Percentiles rank a stretch among this genome's conserved stretches.
These are phyloP conservation scores for Parastagonospora nodorum DNA, from an alignment of 2,329 filamentous ascomycete genomes.

Conservation along the genomic window DNA sequence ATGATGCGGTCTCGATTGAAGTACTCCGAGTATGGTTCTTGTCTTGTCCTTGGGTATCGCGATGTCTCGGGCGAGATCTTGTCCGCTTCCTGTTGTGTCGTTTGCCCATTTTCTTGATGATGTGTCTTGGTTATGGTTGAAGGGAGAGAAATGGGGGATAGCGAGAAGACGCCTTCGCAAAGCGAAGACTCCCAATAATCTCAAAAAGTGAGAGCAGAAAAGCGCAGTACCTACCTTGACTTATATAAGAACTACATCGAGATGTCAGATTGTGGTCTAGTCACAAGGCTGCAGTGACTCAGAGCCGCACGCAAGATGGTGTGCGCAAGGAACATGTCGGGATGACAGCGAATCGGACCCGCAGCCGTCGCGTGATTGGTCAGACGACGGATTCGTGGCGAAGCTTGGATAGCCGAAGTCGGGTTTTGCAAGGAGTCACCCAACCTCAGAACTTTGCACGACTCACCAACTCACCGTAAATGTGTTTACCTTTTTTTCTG, in stretches of 20 bases:
- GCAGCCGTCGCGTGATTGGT: slow-evolving; percentile 32
- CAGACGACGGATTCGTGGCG: slow-evolving; percentile 27
- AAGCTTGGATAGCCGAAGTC: slow-evolving; percentile 25
- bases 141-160: slow-evolving; percentile 10
- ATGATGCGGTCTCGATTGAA: slow-evolving; percentile 37
- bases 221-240: slow-evolving; percentile 18
- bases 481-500: slow-evolving; percentile 18
- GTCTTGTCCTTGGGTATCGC: slow-evolving; percentile 32
- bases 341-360: slow-evolving; percentile 25
- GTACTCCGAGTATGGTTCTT: slow-evolving; percentile 36
- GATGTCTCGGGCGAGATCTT: slow-evolving; percentile 49
- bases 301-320: slow-evolving; percentile 37
- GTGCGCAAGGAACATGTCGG: slow-evolving; percentile 24
- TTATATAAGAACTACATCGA: slow-evolving; percentile 32
- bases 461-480: slow-evolving; percentile 14
- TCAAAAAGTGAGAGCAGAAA: slow-evolving; percentile 18
- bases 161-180: slow-evolving; percentile 34
- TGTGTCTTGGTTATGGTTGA: slow-evolving; percentile 4
- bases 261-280: slow-evolving; percentile 30
- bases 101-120: slow-evolving; percentile 44
- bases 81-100: slow-evolving; percentile 53
- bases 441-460: slow-evolving; percentile 18
- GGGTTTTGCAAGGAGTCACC: slow-evolving; percentile 33
- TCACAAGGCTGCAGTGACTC: slow-evolving; percentile 45
- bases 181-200: slow-evolving; percentile 34